phyloP scores from a whole-genome alignment of 768 basidiomycete species.

The Trametes coccinea region DNA sequence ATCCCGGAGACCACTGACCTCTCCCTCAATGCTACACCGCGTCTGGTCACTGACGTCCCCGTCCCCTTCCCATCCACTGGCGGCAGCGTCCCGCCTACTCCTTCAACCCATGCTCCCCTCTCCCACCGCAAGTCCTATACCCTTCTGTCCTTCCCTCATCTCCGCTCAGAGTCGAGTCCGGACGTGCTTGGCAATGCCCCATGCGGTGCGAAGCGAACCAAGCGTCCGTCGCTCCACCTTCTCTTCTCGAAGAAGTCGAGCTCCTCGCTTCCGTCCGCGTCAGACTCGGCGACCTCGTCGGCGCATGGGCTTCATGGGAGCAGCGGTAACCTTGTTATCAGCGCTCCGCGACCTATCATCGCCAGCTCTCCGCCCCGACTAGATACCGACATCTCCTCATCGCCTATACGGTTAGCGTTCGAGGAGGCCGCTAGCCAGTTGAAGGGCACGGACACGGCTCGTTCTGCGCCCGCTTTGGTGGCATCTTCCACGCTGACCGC shows the following conservation, averaged over 20 bases:
- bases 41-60: constrained; percentile 22
- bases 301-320: constrained; percentile 2
- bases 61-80: constrained; percentile 49
- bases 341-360: constrained; percentile 7
- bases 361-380: constrained; percentile 26
- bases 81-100: constrained; percentile 33
- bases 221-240: constrained; percentile 70
- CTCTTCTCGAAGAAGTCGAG: constrained; percentile 66
- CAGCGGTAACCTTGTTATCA: not conserved
- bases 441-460: constrained; percentile 6
- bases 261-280: constrained; percentile 32
- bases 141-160: constrained; percentile 33
- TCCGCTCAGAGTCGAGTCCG: constrained; percentile 28
- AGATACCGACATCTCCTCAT: constrained; percentile 30
- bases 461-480: constrained; percentile 6
- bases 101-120: constrained; percentile 34
- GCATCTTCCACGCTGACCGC: not conserved
- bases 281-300: constrained; percentile 7
- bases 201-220: constrained; percentile 39
- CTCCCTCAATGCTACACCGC: not conserved
- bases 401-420: constrained; percentile 29
- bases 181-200: constrained; percentile 1
- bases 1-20: constrained; percentile 14
- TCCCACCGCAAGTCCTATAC: constrained; percentile 40
- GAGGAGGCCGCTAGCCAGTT: constrained; percentile 5